Base-by-base conservation (phyloP, 1,284 basidiomycete genomes). In the Phaffia rhodozyma region DNA sequence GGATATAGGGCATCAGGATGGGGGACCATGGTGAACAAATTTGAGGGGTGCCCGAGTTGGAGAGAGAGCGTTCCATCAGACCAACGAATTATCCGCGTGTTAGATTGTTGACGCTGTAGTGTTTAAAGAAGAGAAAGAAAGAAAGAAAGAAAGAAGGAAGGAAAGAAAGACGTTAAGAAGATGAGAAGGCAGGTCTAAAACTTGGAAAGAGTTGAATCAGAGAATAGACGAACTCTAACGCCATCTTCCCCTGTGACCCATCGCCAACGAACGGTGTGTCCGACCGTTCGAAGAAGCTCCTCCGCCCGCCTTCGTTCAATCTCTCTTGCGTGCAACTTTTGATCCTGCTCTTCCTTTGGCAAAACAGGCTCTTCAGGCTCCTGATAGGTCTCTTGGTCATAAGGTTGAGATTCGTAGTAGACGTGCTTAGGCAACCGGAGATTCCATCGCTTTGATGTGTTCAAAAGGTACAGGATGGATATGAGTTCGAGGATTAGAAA, bases 221-320 rank as follows among this genome's bases (percentile, higher is more conserved):
- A 11, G 13, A 62, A 23, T 55, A 53, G 27, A 79, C 85, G 76
- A 70, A 89, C 89, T 70, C 85, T 84, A 69, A 82, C 77, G 5
- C 84, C 86, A 51, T 79, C 75, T 64, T 83, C 80, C 70, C 87
- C 84, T 71, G 86, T 86, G 11, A 79, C 78, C 89, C 91, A 94
- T 66, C 86, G 82, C 91, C 91, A 94, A 55, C 91, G 83, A 38
- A 94, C 80, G 2, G 90, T 91, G 73, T 92, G 92, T 77, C 91
- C 88, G 13, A 91, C 88, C 70, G 87, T 87, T 59, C 93, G 80
- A 73, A 87, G 87, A 70, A 89, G 84, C 47, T 83, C 79, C 83
- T 66, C 64, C 13, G 64, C 56, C 34, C 61, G 60, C 21, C 63
- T 48, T 7, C 60, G 43, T 30, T 61, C 60, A 34, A 87, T 86